Evolutionary conservation across 306 rosid species (phyloP).

Genomic region (Lotus japonicus): DNA sequence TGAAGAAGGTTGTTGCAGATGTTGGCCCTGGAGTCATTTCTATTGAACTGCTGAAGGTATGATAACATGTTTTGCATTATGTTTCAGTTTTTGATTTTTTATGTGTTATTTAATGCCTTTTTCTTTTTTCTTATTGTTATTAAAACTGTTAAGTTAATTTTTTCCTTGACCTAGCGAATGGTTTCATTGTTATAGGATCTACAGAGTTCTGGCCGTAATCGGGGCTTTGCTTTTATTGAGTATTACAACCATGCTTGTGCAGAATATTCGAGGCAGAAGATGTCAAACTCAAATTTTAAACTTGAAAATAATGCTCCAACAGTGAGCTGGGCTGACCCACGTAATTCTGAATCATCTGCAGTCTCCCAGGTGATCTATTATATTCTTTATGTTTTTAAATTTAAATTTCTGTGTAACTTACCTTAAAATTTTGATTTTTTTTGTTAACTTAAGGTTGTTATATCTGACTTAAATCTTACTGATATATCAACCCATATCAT

Average conservation of each 20-base stretch:
- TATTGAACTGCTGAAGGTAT: conserved; percentile 59
- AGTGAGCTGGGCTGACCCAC: conserved; percentile 75
- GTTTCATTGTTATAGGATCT: conserved; percentile 44
- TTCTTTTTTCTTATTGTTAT: background rate
- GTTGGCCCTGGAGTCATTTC: conserved; percentile 63
- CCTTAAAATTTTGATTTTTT: background rate
- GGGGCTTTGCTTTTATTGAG: conserved; percentile 61
- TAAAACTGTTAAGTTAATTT: background rate
- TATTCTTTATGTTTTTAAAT: background rate
- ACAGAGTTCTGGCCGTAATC: conserved; percentile 41
- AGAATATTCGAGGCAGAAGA: conserved; percentile 56
- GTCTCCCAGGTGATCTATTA: conserved; percentile 45
- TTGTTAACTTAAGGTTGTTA: background rate
- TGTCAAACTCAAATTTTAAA: conserved; percentile 63
- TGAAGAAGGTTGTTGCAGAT: conserved; percentile 43
- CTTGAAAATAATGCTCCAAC: conserved; percentile 58
- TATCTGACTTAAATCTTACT: background rate
- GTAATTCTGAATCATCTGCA: conserved; percentile 52
- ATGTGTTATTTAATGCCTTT: background rate
- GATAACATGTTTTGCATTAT: background rate
- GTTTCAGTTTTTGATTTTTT: background rate
- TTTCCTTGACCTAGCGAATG: conserved; percentile 11
- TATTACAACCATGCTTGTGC: conserved; percentile 68
- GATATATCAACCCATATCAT: background rate
- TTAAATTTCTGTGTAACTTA: background rate